Base-by-base conservation (phyloP, 306 rosid genomes). In the Glycine soja region DNA sequence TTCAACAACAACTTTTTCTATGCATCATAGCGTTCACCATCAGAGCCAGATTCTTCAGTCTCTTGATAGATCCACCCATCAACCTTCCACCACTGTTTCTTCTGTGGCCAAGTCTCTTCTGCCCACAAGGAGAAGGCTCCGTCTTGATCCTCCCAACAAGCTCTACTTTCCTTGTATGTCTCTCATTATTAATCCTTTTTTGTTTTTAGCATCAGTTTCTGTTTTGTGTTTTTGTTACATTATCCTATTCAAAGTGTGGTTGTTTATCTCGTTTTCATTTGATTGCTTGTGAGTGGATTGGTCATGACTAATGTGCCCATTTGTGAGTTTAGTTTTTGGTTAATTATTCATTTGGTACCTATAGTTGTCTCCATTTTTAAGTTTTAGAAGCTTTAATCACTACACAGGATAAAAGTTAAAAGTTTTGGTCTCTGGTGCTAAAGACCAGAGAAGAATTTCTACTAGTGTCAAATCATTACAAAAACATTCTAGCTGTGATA, bases 101-200 rank as follows among this genome's bases (percentile, higher is more conserved):
- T 88, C 87, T 6, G 82, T 92, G 65, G 91, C 94, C 14, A 94
- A 94, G 86, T 92, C 98, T 72, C 63, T 94, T 38, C 89, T 90
- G 10, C 98, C 97, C 8, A 84, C 86, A 15, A 82, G 91, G 83
- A 85, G 92, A 72, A 88, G 90, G 74, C 91, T 92, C 57, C 95
- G 89, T 78, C 95, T 92, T 68, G 97, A 92, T 87, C 97, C 98
- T 72, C 82, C 95, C 66, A 94, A 86, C 84, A 94, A 94, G 87
- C 95, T 94, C 71, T 94, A 81, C 86, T 94, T 94, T 83, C 98
- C 97, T n/a, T 94, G 97, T 94, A 89, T 10, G 83, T 24, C 34
- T 73, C 56, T 51, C 46, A 40, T 36, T 7, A 36, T 64, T 38
- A 7, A 64, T 64, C 3, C 76, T 42, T 5, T 5, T n/a, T 67